Conservation (phyloP, 2,329 filamentous ascomycete genomes). For the Tolypocladium sp. region DNA sequence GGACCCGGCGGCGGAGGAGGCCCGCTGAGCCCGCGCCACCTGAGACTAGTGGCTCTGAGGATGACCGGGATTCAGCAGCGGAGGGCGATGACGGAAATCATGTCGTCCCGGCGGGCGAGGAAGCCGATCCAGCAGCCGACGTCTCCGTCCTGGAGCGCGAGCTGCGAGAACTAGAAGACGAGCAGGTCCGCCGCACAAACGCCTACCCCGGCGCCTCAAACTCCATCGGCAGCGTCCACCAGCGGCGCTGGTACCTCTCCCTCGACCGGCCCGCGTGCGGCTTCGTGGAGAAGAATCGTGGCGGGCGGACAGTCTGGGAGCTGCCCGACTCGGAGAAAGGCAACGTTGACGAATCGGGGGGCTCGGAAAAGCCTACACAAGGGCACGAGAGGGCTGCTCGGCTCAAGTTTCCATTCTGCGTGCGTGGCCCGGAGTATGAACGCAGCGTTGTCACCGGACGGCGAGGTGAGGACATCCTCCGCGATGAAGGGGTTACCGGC, state of each 20-base stretch:
- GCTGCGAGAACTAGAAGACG: slow-evolving; percentile 37
- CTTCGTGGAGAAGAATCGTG: slow-evolving; percentile 32
- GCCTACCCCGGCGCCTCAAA: slow-evolving; percentile 59
- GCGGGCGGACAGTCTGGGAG: slow-evolving; percentile 7
- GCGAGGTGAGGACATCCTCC: slow-evolving; percentile 47
- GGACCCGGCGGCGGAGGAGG: not conserved
- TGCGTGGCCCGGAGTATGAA: slow-evolving; percentile 51
- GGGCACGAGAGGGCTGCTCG: slow-evolving; percentile 6
- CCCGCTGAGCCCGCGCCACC: slow-evolving; percentile 4
- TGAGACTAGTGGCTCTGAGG: slow-evolving; percentile 14
- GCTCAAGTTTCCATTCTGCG: slow-evolving; percentile 48
- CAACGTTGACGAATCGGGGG: not conserved
- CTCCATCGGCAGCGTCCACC: slow-evolving; percentile 56
- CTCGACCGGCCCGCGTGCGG: slow-evolving; percentile 52
- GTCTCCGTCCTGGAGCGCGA: slow-evolving; percentile 30
- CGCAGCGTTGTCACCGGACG: slow-evolving; percentile 59
- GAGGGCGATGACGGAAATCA: slow-evolving; percentile 7
- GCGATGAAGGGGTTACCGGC: slow-evolving; percentile 48
- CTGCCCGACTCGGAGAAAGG: not conserved
- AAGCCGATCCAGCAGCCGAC: slow-evolving; percentile 3
- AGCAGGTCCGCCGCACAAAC: slow-evolving; percentile 48
- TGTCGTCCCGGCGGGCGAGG: slow-evolving; percentile 10
- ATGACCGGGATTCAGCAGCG: slow-evolving; percentile 6
- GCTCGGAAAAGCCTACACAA: not conserved
- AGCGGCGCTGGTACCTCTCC: slow-evolving; percentile 57